Base-by-base conservation (phyloP, 1,139 yeast species). In the Nakaseomyces uthaithaninus region DNA sequence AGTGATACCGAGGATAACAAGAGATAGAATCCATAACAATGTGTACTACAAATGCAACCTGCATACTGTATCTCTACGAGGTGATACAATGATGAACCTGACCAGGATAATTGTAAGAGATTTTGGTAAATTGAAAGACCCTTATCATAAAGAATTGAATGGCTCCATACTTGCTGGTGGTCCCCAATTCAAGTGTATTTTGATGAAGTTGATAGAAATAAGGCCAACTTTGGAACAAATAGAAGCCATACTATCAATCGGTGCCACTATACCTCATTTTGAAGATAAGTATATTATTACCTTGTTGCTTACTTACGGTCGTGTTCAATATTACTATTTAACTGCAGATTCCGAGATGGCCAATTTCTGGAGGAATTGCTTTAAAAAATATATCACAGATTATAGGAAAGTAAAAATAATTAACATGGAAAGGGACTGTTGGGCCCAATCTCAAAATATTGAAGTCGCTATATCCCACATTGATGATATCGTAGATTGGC, bases 121-220 rank as follows among this genome's bases (percentile, higher is more conserved):
- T 35, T 28, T 59, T 9, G 61, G 61, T 0, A 46, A 57, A 2
- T 22, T 53, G 12, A 42, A 44, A 18, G 49, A 44, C 15, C 37
- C 41, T 4, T 42, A 52, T 3, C 10, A 8, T 4, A 31, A 31
- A 20, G 25, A 19, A 4, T 20, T 45, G 2, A 49, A 52, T 18
- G 44, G 40, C 28, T 38, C 38, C 2, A 40, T 52, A 40, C 45
- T 52, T 14, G 40, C 56, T 23, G 63, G 63, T 24, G 62, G 62
- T 8, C 48, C 52, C 1, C 61, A 57, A 34, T 59, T 59, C 34
- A 55, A 55, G 36, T 55, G 62, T 37, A 27, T 59, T 16, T 38
- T 59, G 27, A 57, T 58, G 62, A 58, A 57, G 38, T 19, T 59
- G 20, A 45, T 59, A 1, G 60, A 59, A 39, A 46, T 59, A n/a